Percentiles rank a stretch among this genome's conserved stretches.
phyloP scores from a whole-genome alignment of 2,329 filamentous ascomycete species.

The Ilyonectria mors-panacis region DNA sequence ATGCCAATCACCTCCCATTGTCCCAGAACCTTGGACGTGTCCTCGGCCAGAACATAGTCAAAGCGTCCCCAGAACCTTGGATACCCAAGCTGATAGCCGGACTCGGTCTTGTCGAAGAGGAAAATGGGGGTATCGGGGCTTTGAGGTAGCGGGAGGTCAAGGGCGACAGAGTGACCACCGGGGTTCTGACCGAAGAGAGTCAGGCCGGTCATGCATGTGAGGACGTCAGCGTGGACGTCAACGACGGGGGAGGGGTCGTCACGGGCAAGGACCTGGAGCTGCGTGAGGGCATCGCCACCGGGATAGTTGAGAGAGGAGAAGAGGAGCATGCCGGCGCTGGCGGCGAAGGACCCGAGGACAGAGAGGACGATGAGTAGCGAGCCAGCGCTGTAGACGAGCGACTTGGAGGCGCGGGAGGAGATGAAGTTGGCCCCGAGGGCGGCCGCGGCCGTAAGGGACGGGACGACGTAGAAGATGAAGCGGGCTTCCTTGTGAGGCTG shows the following conservation, averaged over 20 bases:
- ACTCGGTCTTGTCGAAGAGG: slow-evolving; percentile 75
- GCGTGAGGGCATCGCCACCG: slow-evolving; percentile 82
- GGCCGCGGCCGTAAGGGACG: slow-evolving; percentile 83
- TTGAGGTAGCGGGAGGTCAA: slow-evolving; percentile 36
- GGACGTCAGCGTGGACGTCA: slow-evolving; percentile 74
- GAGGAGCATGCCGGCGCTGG: slow-evolving; percentile 78
- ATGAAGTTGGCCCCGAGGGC: slow-evolving; percentile 81
- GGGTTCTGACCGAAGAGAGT: slow-evolving; percentile 74
- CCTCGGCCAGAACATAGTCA: slow-evolving; percentile 74
- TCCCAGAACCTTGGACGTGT: slow-evolving; percentile 62
- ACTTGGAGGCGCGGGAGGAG: slow-evolving; percentile 76
- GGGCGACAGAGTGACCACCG: slow-evolving; percentile 54
- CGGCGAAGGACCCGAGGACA: slow-evolving; percentile 70
- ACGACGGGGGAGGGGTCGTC: slow-evolving; percentile 48
- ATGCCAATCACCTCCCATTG: slow-evolving; percentile 71
- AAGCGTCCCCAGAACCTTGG: slow-evolving; percentile 74
- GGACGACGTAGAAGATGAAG: slow-evolving; percentile 92
- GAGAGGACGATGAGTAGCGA: slow-evolving; percentile 72
- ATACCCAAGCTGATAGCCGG: slow-evolving; percentile 54
- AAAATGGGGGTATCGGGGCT: slow-evolving; percentile 48
- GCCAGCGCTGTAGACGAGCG: slow-evolving; percentile 66
- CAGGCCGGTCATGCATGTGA: slow-evolving; percentile 80
- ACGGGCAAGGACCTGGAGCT: slow-evolving; percentile 59
- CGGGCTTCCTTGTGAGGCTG: slow-evolving; percentile 97
- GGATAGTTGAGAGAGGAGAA: slow-evolving; percentile 94